Evolutionary conservation across 345 rosid species (phyloP), one percentile per base, ranked within the genome.

Genomic region (Murraya koenigii): DNA sequence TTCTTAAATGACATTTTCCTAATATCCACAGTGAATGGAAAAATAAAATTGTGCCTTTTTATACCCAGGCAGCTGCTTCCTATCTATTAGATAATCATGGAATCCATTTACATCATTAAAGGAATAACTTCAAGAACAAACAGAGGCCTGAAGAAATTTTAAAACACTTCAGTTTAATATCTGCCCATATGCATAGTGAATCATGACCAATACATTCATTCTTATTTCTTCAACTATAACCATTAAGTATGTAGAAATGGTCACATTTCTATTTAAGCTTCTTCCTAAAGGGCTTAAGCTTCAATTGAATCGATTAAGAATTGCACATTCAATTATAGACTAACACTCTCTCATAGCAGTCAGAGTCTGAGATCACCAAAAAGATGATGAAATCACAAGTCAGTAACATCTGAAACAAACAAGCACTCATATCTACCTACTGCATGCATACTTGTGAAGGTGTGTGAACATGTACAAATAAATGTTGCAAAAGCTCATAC

Each of bases 401-500:
- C 33, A 75, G 19, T 23, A 39, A 23, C 71, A 65, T 49, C 52
- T 23, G 33, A 6, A 66, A 30, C 30, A 22, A 22, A 64, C 49
- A 64, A 13, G 49, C 39, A 64, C 2, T 64, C 47, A 69, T 20
- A 11, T 25, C n/a, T 19, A 75, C 17, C 14, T 30, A 39, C 17
- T 3, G 17, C n/a, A 39, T 8, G 56, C 14, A 8, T 1, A 23
- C 8, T 25, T n/a, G 15, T 25, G 47, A 20, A n/a, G 32, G 54
- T 30, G 59, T 71, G 19, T 32, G 10, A 71, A 30, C 26, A 10
- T 52, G 65, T 2, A 55, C 14, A 30, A 1, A 32, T 47, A 49
- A 79, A 38, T 15, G 49, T 32, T 74, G 60, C 69, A 85, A 73
- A 22, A 22, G 63, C 67, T 70, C 85, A 78, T 92, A 92, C 97